A percentile compares a stretch with the other conserved stretches of the same genome.
Conservation (phyloP, 2,329 filamentous ascomycete genomes). For the Ophidiomyces ophidiicola region DNA sequence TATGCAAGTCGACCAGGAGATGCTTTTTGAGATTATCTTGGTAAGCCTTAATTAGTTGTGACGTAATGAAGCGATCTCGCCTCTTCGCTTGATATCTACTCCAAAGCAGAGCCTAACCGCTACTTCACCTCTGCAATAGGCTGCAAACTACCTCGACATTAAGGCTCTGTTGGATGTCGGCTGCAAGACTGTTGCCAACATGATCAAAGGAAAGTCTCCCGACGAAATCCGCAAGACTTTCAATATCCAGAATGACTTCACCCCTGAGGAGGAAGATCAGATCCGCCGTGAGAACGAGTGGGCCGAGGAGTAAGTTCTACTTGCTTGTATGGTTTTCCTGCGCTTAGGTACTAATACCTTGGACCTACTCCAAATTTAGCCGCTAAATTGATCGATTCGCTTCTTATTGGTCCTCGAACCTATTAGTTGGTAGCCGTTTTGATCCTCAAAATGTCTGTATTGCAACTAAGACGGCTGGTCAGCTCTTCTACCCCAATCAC, state of each 20-base stretch:
- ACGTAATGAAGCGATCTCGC: too few species aligned
- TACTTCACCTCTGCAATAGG: conserved; percentile 51
- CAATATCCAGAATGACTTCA: conserved; percentile 99
- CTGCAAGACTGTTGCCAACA: conserved; percentile 99
- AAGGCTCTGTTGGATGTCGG: conserved; percentile 95
- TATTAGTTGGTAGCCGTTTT: not conserved
- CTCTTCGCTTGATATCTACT: not conserved
- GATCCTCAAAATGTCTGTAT: not conserved
- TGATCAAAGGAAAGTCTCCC: conserved; percentile 99
- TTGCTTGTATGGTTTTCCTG: not conserved
- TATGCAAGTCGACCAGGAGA: conserved; percentile 99
- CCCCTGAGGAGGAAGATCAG: conserved; percentile 96
- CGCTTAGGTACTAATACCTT: too few species aligned
- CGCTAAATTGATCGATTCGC: conserved; percentile 1
- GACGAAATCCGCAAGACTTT: conserved; percentile 99
- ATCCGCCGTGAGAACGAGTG: conserved; percentile 85
- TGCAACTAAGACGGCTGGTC: not conserved
- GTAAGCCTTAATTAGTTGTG: conserved; percentile 54
- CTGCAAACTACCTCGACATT: conserved; percentile 97
- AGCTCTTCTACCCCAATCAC: not conserved
- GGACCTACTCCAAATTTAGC: too few species aligned
- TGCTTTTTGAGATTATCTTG: conserved; percentile 98
- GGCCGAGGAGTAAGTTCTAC: conserved; percentile 57
- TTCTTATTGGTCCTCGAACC: not conserved
- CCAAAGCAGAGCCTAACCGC: not conserved